Evolutionary conservation across 2,329 filamentous ascomycete genomes (phyloP).

Genomic region (Microsporum audouinii): DNA sequence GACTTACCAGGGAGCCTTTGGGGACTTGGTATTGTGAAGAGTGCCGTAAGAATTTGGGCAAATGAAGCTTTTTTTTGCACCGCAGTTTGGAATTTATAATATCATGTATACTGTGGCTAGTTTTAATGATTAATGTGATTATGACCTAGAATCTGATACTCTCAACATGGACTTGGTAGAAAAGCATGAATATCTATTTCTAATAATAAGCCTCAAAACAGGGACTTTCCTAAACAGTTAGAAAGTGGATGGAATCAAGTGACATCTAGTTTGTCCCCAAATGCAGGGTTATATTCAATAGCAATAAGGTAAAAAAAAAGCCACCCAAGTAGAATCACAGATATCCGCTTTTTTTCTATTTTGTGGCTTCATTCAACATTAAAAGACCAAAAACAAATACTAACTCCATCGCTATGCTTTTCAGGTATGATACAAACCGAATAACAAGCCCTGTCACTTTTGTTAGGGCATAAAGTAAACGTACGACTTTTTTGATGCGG

Average conservation of each 20-base stretch:
- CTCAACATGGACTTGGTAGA: background rate
- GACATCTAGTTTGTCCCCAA: background rate
- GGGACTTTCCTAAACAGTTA: too few relatives aligned
- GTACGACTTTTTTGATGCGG: background rate
- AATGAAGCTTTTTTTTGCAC: slow-evolving; percentile 15
- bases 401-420: slow-evolving; percentile 15
- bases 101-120: background rate
- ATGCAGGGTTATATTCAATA: background rate
- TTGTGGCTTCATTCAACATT: background rate
- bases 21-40: slow-evolving; percentile 48
- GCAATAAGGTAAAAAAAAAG: background rate
- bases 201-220: too few relatives aligned
- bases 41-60: slow-evolving; percentile 35
- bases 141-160: background rate
- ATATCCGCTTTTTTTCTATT: background rate
- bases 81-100: background rate
- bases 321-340: background rate
- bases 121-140: slow-evolving; percentile 3
- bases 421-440: slow-evolving; percentile 1
- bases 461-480: background rate
- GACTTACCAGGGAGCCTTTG: slow-evolving; percentile 48
- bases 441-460: background rate
- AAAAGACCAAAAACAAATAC: background rate
- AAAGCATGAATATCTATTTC: background rate
- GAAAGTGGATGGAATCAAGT: too few relatives aligned